These are phyloP conservation scores for Funneliformis geosporum DNA, from an alignment of 192 early-diverging fungal species.

Conservation along the genomic window DNA sequence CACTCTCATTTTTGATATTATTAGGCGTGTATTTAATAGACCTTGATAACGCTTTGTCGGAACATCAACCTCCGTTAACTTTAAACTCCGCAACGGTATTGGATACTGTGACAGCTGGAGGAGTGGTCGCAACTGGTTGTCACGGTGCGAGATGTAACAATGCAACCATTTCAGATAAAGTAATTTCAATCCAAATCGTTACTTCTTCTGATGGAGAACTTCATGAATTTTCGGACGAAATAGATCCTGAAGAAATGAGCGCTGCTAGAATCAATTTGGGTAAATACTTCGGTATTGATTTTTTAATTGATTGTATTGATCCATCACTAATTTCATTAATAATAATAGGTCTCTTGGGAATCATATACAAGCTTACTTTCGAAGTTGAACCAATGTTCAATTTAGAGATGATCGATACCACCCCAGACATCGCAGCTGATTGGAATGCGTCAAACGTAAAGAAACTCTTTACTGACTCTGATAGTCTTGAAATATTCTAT, in stretches of 20 bases:
- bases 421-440: slow-evolving; percentile 18
- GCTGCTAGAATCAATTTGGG: slow-evolving; percentile 33
- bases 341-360: slow-evolving; percentile 35
- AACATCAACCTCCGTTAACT: slow-evolving; percentile 39
- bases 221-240: slow-evolving; percentile 30
- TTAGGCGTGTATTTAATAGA: slow-evolving; percentile 27
- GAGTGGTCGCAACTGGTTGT: slow-evolving; percentile 22
- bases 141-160: slow-evolving; percentile 6
- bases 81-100: slow-evolving; percentile 34
- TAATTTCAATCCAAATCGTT: slow-evolving; percentile 21
- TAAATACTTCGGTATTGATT: slow-evolving; percentile 2
- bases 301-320: not conserved
- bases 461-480: slow-evolving; percentile 26
- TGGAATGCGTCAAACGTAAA: not conserved
- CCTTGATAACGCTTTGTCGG: slow-evolving; percentile 31
- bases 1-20: no score
- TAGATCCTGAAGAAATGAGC: slow-evolving; percentile 22
- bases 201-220: slow-evolving; percentile 16
- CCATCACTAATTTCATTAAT: not conserved
- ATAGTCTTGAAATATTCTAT: slow-evolving; percentile 42
- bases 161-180: slow-evolving; percentile 18
- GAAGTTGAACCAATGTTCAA: slow-evolving; percentile 44
- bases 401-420: slow-evolving; percentile 40
- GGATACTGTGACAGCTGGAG: not conserved
- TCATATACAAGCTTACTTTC: slow-evolving; percentile 42